Base-by-base conservation (phyloP, 1,284 basidiomycete genomes). In the Rhodotorula sp. region DNA sequence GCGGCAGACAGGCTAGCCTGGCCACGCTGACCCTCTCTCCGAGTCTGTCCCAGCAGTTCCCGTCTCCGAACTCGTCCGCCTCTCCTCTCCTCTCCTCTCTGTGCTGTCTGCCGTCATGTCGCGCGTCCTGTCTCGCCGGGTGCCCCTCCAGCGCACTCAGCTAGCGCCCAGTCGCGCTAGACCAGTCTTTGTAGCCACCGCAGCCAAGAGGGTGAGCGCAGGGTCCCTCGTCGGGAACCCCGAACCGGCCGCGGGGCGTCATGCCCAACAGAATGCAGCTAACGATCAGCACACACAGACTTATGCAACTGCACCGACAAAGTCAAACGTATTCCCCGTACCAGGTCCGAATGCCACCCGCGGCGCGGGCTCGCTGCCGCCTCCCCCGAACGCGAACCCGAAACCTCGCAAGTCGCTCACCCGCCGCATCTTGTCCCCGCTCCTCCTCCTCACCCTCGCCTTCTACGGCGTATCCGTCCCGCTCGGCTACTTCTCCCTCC, bases 401-500 rank as follows among this genome's bases (percentile, higher is more conserved):
- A 68, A 66, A 47, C 57, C 69, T 10, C 52, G 55, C 49, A 72
- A 70, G 68, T 76, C 75, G 55, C 47, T 75, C 66, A 67, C 71
- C 73, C 79, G 84, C 49, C 77, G 79, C 55, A 75, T 83, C 74
- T 70, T 84, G 64, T 74, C 81, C 59, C 82, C 83, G 67, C 80
- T 82, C 65, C 72, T 81, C 28, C 70, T 83, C 63, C 79, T 81
- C 62, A 77, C 78, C 12, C 71, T 82, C 55, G 77, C 79, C 68
- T 91, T 92, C 83, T 93, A 93, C 83, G 83, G 88, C 74, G 88
- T 88, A 69, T 90, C 90, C 81, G 84, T 88, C 28, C 90, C 91
- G 79, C 83, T 87, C 72, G 86, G 90, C 31, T 89, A 89, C 84
- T 85, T 88, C 78, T 88, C 86, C 79, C 87, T 88, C 75, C 81